A percentile compares a stretch with the other conserved stretches of the same genome.
Conservation (phyloP, 441 rosid genomes). For the Populus hybrid region DNA sequence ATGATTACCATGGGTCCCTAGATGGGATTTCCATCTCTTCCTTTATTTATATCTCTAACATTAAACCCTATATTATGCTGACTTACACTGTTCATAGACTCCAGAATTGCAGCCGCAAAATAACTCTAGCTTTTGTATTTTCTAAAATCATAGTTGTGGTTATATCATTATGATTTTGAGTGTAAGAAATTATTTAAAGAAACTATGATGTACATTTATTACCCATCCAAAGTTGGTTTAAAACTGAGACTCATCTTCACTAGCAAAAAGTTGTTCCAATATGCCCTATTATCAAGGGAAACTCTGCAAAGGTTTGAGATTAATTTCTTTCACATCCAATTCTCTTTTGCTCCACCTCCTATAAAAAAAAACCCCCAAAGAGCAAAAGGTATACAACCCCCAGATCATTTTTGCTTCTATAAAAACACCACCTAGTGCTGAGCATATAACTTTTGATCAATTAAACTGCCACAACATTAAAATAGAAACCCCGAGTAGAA, state of each 20-base stretch:
- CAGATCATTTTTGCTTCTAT: neutral
- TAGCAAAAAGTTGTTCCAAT: neutral
- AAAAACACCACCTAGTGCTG: neutral
- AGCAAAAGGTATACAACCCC: neutral
- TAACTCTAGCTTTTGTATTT: no score
- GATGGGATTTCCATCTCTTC: no score
- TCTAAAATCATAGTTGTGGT: no score
- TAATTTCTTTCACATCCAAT: no score
- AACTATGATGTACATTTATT: neutral
- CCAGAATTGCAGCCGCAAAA: no score
- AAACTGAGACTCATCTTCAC: neutral
- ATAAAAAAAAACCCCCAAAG: neutral
- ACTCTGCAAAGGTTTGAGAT: no score
- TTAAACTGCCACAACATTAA: neutral
- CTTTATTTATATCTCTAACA: no score
- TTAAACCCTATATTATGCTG: no score
- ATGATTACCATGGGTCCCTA: no score
- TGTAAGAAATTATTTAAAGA: neutral
- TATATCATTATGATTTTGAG: no score
- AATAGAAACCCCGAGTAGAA: neutral
- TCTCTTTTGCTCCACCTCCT: neutral
- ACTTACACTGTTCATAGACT: no score
- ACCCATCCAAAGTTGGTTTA: neutral
- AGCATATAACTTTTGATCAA: neutral
- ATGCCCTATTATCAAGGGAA: neutral